A percentile compares a stretch with the other conserved stretches of the same genome.
phyloP scores from a whole-genome alignment of 2,329 filamentous ascomycete species.

The Boeremia lycopersici region DNA sequence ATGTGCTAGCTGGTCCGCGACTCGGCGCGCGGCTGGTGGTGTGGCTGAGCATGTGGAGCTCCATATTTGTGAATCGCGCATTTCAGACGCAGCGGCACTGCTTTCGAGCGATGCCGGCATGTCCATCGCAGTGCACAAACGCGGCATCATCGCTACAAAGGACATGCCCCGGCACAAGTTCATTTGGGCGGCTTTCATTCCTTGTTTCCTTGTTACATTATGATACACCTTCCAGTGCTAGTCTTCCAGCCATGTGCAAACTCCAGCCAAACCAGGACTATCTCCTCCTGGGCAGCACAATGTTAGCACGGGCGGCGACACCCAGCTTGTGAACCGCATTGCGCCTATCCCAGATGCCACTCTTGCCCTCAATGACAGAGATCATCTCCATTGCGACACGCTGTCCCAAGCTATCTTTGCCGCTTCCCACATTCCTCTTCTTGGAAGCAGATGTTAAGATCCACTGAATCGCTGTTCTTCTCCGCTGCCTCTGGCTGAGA shows the following conservation, averaged over 20 bases:
- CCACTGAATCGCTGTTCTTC: slow-evolving; percentile 83
- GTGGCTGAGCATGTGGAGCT: slow-evolving; percentile 31
- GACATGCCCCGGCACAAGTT: not conserved
- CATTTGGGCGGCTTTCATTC: not conserved
- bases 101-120: not conserved
- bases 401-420: slow-evolving; percentile 73
- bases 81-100: not conserved
- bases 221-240: slow-evolving; percentile 13
- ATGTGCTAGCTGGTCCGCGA: not conserved
- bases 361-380: slow-evolving; percentile 84
- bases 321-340: slow-evolving; percentile 78
- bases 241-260: slow-evolving; percentile 14
- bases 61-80: slow-evolving; percentile 5
- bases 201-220: slow-evolving; percentile 14
- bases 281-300: slow-evolving; percentile 48
- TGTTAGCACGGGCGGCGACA: slow-evolving; percentile 78
- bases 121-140: not conserved
- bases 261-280: slow-evolving; percentile 18
- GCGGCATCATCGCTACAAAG: not conserved
- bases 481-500: slow-evolving; percentile 73
- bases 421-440: slow-evolving; percentile 73
- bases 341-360: slow-evolving; percentile 82
- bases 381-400: slow-evolving; percentile 86
- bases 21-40: slow-evolving; percentile 15
- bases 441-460: slow-evolving; percentile 84